Evolutionary conservation across 2,329 filamentous ascomycete species (phyloP).

Genomic region (Cladosporium sp.): DNA sequence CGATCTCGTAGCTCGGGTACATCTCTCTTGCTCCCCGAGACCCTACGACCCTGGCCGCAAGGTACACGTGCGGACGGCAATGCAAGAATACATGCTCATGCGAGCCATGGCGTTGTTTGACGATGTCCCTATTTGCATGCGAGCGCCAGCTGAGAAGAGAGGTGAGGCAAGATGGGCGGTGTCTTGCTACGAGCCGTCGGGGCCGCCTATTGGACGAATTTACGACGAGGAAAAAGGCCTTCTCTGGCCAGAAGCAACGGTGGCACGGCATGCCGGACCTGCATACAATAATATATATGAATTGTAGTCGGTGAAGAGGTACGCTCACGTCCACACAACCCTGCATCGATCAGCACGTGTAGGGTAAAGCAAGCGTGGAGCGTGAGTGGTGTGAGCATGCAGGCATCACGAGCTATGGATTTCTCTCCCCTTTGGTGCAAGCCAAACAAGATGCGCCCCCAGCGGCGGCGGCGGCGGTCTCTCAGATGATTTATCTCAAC

Average conservation of each 20-base stretch:
- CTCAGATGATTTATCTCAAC: background rate
- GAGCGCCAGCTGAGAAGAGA: background rate
- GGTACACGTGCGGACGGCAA: background rate
- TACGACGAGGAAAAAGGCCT: too few species aligned
- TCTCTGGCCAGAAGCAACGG: background rate
- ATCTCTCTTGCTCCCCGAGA: too few species aligned
- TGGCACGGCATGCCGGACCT: slow-evolving; percentile 1
- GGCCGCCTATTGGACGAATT: too few species aligned
- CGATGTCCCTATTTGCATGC: background rate
- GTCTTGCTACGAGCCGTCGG: background rate
- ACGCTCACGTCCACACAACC: background rate
- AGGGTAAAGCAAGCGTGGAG: background rate
- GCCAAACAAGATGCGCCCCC: too few species aligned
- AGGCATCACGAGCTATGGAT: too few species aligned
- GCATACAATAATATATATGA: slow-evolving; percentile 4
- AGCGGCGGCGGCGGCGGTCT: too few species aligned
- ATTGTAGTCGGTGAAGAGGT: slow-evolving; percentile 7
- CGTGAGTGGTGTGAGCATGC: background rate
- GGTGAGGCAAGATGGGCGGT: slow-evolving; percentile 1
- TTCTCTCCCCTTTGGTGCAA: too few species aligned
- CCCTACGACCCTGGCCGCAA: slow-evolving; percentile 5
- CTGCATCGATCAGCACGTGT: slow-evolving; percentile 10
- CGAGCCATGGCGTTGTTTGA: background rate
- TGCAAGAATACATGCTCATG: background rate
- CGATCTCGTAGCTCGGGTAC: too few species aligned